Evolutionary conservation across 1,284 basidiomycete genomes (phyloP).

Genomic region (Cutaneotrichosporon sp.): DNA sequence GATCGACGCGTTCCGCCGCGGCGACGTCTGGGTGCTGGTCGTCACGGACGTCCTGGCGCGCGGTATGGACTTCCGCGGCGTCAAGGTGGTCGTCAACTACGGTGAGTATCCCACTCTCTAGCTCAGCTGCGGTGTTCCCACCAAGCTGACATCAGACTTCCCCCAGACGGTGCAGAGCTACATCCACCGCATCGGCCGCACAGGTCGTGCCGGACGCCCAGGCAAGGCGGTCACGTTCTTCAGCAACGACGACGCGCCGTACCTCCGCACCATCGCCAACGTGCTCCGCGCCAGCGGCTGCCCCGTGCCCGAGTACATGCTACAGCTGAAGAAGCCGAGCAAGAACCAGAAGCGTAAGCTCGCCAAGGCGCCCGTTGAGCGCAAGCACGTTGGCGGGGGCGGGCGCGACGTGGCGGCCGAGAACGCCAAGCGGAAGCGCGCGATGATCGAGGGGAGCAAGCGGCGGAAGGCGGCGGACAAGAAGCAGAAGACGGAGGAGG

Average conservation of each 20-base stretch:
- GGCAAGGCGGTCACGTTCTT: slow-evolving; percentile 95
- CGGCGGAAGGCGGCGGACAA: slow-evolving; percentile 30
- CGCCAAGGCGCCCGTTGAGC: slow-evolving; percentile 71
- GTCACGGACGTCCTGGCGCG: slow-evolving; percentile 94
- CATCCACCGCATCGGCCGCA: slow-evolving; percentile 93
- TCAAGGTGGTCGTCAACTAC: slow-evolving; percentile 93
- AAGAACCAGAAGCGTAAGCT: slow-evolving; percentile 84
- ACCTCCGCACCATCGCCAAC: slow-evolving; percentile 94
- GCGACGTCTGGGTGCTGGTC: slow-evolving; percentile 87
- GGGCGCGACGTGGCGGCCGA: slow-evolving; percentile 66
- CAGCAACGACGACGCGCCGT: slow-evolving; percentile 88
- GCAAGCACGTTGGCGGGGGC: slow-evolving; percentile 71
- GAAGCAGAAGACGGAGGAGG: slow-evolving; percentile 3
- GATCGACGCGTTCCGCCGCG: slow-evolving; percentile 78
- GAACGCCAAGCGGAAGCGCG: slow-evolving; percentile 72
- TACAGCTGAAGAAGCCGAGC: slow-evolving; percentile 80
- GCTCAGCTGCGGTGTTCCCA: too few species aligned
- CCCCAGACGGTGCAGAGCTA: slow-evolving; percentile 92
- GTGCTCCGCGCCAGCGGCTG: slow-evolving; percentile 89
- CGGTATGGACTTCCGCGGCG: slow-evolving; percentile 96
- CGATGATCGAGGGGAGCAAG: slow-evolving; percentile 54
- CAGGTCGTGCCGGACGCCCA: slow-evolving; percentile 86
- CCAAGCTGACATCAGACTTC: slow-evolving; percentile 65
- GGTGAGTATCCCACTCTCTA: slow-evolving; percentile 41
- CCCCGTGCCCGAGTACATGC: slow-evolving; percentile 85